A percentile compares a stretch with the other conserved stretches of the same genome.
phyloP scores from a whole-genome alignment of 2,329 filamentous ascomycete genomes.

The Paecilomyces formosus region DNA sequence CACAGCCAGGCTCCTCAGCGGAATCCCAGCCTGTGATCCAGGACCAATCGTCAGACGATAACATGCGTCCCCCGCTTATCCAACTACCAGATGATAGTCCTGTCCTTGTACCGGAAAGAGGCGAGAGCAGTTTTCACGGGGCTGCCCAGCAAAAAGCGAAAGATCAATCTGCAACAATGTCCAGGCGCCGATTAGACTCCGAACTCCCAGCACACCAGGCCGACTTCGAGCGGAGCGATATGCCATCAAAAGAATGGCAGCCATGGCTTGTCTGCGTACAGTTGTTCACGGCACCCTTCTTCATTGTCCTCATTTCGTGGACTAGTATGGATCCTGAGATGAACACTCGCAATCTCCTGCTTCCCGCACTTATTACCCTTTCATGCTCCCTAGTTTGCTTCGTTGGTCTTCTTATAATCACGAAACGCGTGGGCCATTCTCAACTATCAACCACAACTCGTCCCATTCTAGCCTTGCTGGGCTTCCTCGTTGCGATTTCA shows the following conservation, averaged over 20 bases:
- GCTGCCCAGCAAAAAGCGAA: not conserved
- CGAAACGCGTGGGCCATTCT: slow-evolving; percentile 42
- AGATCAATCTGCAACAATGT: not conserved
- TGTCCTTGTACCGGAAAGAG: slow-evolving; percentile 14
- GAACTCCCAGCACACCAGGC: slow-evolving; percentile 28
- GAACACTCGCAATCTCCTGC: slow-evolving; percentile 45
- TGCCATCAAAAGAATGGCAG: slow-evolving; percentile 61
- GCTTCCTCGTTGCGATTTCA: slow-evolving; percentile 83
- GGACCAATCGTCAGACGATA: slow-evolving; percentile 14
- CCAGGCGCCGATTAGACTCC: slow-evolving; percentile 28
- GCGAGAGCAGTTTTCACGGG: not conserved
- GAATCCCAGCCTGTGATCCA: slow-evolving; percentile 27
- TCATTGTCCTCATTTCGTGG: slow-evolving; percentile 68
- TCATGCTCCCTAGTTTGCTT: slow-evolving; percentile 63
- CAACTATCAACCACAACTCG: slow-evolving; percentile 64
- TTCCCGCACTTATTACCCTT: slow-evolving; percentile 57
- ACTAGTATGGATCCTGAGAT: slow-evolving; percentile 49
- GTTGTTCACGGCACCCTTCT: slow-evolving; percentile 77
- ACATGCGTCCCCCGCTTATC: slow-evolving; percentile 16
- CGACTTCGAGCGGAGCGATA: slow-evolving; percentile 11
- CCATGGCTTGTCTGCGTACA: slow-evolving; percentile 84
- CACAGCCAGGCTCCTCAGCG: slow-evolving; percentile 43
- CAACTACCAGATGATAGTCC: slow-evolving; percentile 31
- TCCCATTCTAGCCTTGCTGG: slow-evolving; percentile 74
- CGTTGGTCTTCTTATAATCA: slow-evolving; percentile 59